Evolutionary conservation across 2,329 filamentous ascomycete genomes (phyloP), one percentile per base, ranked within the genome.

Genomic region (Neonectria neomacrospora): DNA sequence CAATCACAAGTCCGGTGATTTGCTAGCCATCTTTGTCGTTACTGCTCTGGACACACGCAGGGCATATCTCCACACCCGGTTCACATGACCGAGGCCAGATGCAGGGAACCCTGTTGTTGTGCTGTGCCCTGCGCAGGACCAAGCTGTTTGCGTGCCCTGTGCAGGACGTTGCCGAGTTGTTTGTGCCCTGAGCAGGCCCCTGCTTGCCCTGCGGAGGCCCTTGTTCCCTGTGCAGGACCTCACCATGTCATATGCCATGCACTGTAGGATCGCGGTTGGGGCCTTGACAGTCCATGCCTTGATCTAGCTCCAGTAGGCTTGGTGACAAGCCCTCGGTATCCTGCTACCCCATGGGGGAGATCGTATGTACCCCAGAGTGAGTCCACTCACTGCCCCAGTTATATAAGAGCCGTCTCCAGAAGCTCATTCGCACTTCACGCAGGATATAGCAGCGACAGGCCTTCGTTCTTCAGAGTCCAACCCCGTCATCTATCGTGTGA

Each of bases 11-110:
- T 30, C 45, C 45, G 22, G 22, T 10, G 8, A 8, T 7, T 26
- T 45, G 42, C 42, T 12, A 22, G 18, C 20, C 18, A 22, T 22
- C 14, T 45, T 45, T 12, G 10, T 14, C 18, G n/a, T 26, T 22
- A 16, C 22, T n/a, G 60, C 47, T 45, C 34, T 53, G 20, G 42
- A 57, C 59, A 67, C 71, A 73, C 70, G 67, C 71, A 73, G 73
- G 71, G 64, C 69, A 69, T 39, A n/a, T 54, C 51, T 42, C 51
- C 34, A 42, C 51, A 54, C n/a, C 8, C 5, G 3, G 6, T 8
- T 47, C 22, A 48, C 60, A 61, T 30, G 51, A 53, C 28, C 12
- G 22, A 42, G 6, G 37, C n/a, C 37, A 14, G 30, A 23, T 30
- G 51, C 37, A 41, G 34, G 34, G 37, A 30, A 42, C 34, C 30